Base-by-base conservation (phyloP, 2,329 filamentous ascomycete genomes). In the Diaporthe citri region DNA sequence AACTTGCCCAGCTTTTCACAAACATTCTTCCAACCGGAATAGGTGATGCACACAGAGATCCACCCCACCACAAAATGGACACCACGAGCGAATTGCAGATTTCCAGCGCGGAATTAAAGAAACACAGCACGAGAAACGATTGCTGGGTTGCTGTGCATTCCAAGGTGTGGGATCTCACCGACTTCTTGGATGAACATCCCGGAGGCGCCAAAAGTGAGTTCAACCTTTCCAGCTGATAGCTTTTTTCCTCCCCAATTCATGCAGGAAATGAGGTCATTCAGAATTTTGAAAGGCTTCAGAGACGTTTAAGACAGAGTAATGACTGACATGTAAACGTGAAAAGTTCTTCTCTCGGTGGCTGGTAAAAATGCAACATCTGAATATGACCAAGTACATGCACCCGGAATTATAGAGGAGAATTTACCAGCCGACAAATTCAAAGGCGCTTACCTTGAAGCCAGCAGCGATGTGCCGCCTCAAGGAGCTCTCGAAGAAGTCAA, bases 121-220 rank as follows among this genome's bases (percentile, higher is more conserved):
- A 82, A 71, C 90, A 92, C 79, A 88, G 85, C 72, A 85, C 80
- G 17, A 78, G 84, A 46, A 79, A 86, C 71, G 82, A 91, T 77
- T 88, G 89, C 79, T 95, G 93, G 93, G 89, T 94, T 75, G 91
- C 93, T 25, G 88, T 94, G 31, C 89, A 94, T 81, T 88, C 89
- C 60, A 88, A 89, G 78, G 91, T 94, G 39, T 94, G 92, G 87
- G 91, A 95, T 80, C 84, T 95, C 64, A 93, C 92, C 3, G 88
- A 90, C 2, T 94, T 94, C 78, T 85, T 92, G 22, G 78, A 81
- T 36, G 78, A 82, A 55, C 84, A 85, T 52, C 84, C 84, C 0
- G 84, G 84, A 13, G 84, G 84, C 1, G 77, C 80, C 6, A 79
- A 76, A 82, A 83, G 82, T 81, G 28, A 39, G 64, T 69, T 9